Base-by-base conservation (phyloP, 139 green algal species). In the Ettlia oleoabundans region DNA sequence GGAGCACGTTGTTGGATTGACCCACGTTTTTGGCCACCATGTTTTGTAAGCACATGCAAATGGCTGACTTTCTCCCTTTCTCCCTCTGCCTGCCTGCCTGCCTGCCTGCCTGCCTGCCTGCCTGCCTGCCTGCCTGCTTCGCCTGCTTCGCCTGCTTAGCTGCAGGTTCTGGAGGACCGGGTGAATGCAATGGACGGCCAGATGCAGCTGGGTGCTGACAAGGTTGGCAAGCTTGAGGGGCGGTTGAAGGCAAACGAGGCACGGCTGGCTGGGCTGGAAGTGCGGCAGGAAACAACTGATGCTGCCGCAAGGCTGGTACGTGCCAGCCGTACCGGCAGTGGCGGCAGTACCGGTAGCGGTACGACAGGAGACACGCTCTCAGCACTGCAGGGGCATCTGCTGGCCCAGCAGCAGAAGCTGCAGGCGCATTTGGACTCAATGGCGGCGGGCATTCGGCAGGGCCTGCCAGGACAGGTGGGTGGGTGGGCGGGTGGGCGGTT, bases 321-420 rank as follows among this genome's bases (percentile, higher is more conserved):
- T 1, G 53, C 51, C 35, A 51, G n/a, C 19, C n/a, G 22, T 15
- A 15, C 10, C 47, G 47, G 47, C 55, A 22, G 18, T n/a, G 55
- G 55, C 55, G 13, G 13, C 10, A 58, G 47, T 15, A 15, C 15
- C 15, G 47, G 47, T 26, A 68, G 51, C 52, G 72, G 72, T 26
- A 67, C 33, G 33, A 5, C 5, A 3, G 72, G 26, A 9, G 72
- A 79, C 72, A 37, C 52, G 42, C 9, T 58, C 37, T 53, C 8
- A 4, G 74, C 74, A 28, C 74, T 80, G 74, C 74, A 69, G 74
- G 55, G 55, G 8, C 74, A 80, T 37, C 74, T 80, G 74, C 74
- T 80, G 74, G 37, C 28, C 26, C 74, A 80, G 74, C 74, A 80
- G 55, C 55, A 70, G 55, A 69, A 58, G 55, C 74, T 80, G 74